Base-by-base conservation (phyloP, 2,329 filamentous ascomycete genomes). In the Chrysoporthe cubensis region DNA sequence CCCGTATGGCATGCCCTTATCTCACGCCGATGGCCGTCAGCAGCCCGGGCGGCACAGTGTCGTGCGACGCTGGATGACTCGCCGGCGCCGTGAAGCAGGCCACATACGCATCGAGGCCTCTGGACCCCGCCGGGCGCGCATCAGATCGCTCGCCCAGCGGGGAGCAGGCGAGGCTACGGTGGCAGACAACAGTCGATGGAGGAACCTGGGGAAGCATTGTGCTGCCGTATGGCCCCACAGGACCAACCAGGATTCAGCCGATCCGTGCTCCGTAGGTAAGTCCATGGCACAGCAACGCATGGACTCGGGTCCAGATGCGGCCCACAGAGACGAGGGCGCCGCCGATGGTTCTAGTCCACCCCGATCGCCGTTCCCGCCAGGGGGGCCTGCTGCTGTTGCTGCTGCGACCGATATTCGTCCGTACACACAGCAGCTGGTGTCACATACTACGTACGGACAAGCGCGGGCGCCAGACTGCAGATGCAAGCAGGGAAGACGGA, bases 1-100 rank as follows among this genome's bases (percentile, higher is more conserved):
- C 34, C 18, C 54, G 54, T 21, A 57, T 40, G 54, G 54, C 32
- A 57, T n/a, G 54, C 26, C 50, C 54, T 57, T 57, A 40, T 57
- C 54, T 37, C 16, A 11, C 54, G 13, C 34, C 18, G 54, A 57
- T 1, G 54, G 34, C 54, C 14, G 3, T 13, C 16, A 13, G 7
- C 34, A 9, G 18, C 54, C 26, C 16, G 21, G 32, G 40, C 8
- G 32, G 9, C 9, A 16, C 54, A 18, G 16, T 57, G 4, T 57
- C 8, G 54, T n/a, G 9, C 14, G 34, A 40, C 13, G 13, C 26
- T n/a, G 34, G 16, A n/a, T 26, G 34, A 37, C 21, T n/a, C 34
- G 54, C 32, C 16, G 14, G 14, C 18, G 34, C n/a, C 16, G 18
- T 57, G 6, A 6, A 37, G 34, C 54, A 57, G 18, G 54, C 32